phyloP scores from a whole-genome alignment of 768 basidiomycete species.

The Cystofilobasidium capitatum region DNA sequence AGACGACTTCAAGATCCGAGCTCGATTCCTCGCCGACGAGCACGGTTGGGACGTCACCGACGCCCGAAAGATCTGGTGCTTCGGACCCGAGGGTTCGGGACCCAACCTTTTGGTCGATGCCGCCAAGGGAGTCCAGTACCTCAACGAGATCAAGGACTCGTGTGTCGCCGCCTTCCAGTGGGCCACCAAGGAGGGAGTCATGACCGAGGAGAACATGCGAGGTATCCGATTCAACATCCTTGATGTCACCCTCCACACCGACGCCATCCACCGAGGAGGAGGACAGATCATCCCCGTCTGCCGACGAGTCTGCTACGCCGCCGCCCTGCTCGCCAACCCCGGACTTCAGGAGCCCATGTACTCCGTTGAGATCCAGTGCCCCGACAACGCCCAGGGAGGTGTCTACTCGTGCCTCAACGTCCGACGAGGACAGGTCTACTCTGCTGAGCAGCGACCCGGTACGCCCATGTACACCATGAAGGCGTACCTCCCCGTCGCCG shows the following conservation, averaged over 20 bases:
- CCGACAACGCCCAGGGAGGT: slow-evolving; percentile 93
- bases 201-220: slow-evolving; percentile 97
- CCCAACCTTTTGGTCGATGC: slow-evolving; percentile 94
- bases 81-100: slow-evolving; percentile 96
- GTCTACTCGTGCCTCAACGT: slow-evolving; percentile 77
- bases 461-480: slow-evolving; percentile 99
- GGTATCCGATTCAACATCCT: slow-evolving; percentile 91
- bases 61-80: slow-evolving; percentile 99
- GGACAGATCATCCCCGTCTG: slow-evolving; percentile 94
- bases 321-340: slow-evolving; percentile 81
- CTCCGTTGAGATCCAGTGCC: slow-evolving; percentile 94
- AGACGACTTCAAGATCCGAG: slow-evolving; percentile 96
- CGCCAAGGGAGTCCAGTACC: slow-evolving; percentile 63
- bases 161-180: slow-evolving; percentile 99
- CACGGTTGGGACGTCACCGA: slow-evolving; percentile 98
- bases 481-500: slow-evolving; percentile 47
- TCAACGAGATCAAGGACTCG: slow-evolving; percentile 57
- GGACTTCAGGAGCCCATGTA: slow-evolving; percentile 93
- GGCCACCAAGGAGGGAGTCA: slow-evolving; percentile 97
- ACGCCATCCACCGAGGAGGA: slow-evolving; percentile 99
- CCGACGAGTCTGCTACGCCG: slow-evolving; percentile 92
- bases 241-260: slow-evolving; percentile 87
- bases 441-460: slow-evolving; percentile 89
- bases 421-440: slow-evolving; percentile 96
- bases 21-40: slow-evolving; percentile 90